These are phyloP conservation scores for Talaromyces sp. DNA, from an alignment of 2,329 filamentous ascomycete species.

Conservation along the genomic window DNA sequence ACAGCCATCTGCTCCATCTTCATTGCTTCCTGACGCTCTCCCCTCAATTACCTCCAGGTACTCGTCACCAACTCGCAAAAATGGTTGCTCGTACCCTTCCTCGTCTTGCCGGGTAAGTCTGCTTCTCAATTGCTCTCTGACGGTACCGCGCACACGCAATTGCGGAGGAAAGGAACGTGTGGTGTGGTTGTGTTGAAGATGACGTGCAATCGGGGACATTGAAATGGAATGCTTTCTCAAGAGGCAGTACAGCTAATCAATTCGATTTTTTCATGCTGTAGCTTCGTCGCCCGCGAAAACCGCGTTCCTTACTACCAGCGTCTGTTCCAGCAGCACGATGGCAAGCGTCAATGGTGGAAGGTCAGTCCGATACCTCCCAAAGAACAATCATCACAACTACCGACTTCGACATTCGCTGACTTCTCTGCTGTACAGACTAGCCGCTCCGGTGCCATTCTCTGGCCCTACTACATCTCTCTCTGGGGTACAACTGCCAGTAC, in stretches of 20 bases:
- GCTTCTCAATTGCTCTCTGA: constrained; percentile 13
- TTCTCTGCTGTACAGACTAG: constrained; percentile 44
- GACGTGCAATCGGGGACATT: constrained; percentile 8
- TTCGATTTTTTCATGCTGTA: constrained; percentile 24
- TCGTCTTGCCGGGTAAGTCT: constrained; percentile 45
- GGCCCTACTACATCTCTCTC: constrained; percentile 59
- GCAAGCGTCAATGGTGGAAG: constrained; percentile 67
- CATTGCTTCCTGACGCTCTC: constrained; percentile 20
- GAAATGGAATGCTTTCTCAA: too few relatives aligned
- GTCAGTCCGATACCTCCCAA: constrained; percentile 50
- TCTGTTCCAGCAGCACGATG: constrained; percentile 65
- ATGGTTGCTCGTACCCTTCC: constrained; percentile 45
- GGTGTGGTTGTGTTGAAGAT: neutral
- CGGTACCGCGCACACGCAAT: constrained; percentile 5
- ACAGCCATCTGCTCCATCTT: constrained; percentile 7
- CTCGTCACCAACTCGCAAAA: constrained; percentile 33
- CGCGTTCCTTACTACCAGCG: constrained; percentile 67
- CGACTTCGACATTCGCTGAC: neutral
- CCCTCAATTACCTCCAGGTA: constrained; percentile 26
- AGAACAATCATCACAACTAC: neutral
- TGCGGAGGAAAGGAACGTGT: neutral
- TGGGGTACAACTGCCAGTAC: constrained; percentile 52
- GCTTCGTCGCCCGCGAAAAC: constrained; percentile 64
- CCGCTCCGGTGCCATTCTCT: constrained; percentile 58
- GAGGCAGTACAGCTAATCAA: too few relatives aligned